These are phyloP conservation scores for Meredithiella fracta DNA, from an alignment of 2,329 filamentous ascomycete genomes.

Conservation along the genomic window DNA sequence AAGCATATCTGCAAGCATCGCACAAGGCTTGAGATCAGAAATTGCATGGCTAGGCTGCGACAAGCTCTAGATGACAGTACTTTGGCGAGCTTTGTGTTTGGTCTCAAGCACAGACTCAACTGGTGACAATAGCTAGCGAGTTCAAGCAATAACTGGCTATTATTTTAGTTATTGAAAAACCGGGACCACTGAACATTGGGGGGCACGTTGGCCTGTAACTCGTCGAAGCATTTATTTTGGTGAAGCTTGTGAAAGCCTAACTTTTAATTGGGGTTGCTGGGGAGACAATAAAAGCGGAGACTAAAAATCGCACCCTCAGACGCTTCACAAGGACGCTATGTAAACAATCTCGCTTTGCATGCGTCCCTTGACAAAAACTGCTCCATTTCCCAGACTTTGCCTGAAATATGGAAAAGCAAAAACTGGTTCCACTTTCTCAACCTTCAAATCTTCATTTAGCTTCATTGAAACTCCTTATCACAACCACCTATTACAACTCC, in stretches of 20 bases:
- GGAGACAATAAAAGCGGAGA: not conserved
- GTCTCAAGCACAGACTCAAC: not conserved
- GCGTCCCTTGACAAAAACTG: not conserved
- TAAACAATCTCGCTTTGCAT: not conserved
- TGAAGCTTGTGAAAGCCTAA: not conserved
- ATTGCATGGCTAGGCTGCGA: too few species aligned
- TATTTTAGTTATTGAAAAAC: not conserved
- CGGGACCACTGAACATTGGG: not conserved
- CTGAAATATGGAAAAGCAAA: not conserved
- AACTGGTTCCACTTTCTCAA: not conserved
- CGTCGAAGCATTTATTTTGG: not conserved
- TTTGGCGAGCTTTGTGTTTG: not conserved
- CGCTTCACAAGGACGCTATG: not conserved
- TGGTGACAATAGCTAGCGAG: too few species aligned
- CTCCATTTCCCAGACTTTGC: not conserved
- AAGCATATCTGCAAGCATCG: too few species aligned
- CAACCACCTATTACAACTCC: not conserved
- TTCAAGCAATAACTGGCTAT: too few species aligned
- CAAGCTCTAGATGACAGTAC: too few species aligned
- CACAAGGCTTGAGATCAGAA: too few species aligned
- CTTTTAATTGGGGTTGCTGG: not conserved
- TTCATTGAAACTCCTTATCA: not conserved
- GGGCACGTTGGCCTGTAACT: not conserved
- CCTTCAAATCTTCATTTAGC: constrained; percentile 1
- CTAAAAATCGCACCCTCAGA: not conserved